Conservation (phyloP, 2,329 filamentous ascomycete species). For the Dryadomyces quercus-mongolicae region DNA sequence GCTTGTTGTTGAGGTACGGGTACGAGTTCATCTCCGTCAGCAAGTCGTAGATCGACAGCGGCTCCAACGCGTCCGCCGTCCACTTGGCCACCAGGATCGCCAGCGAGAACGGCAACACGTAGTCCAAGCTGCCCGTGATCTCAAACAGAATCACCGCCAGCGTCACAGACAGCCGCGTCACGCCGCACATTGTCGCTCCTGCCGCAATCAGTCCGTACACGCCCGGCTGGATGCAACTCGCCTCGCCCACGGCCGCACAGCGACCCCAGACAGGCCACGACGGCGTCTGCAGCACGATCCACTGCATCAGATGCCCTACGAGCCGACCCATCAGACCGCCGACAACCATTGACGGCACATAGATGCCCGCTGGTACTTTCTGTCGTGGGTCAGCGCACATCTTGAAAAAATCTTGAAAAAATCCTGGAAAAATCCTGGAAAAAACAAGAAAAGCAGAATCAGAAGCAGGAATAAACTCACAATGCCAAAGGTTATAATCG, state of each 20-base stretch:
- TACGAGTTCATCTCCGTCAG: constrained; percentile 96
- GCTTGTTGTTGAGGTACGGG: constrained; percentile 93
- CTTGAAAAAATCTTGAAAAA: neutral
- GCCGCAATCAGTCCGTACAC: constrained; percentile 92
- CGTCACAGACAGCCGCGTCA: constrained; percentile 85
- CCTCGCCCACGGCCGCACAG: constrained; percentile 58
- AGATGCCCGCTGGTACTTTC: constrained; percentile 94
- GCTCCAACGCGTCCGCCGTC: constrained; percentile 92
- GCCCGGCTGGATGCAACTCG: constrained; percentile 87
- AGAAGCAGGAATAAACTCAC: constrained; percentile 26
- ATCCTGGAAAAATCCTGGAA: neutral
- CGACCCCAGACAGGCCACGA: constrained; percentile 60
- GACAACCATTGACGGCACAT: constrained; percentile 97
- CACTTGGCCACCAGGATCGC: constrained; percentile 93
- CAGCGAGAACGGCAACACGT: constrained; percentile 88
- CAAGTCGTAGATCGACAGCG: constrained; percentile 88
- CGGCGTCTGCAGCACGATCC: constrained; percentile 62
- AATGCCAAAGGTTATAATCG: constrained; percentile 85
- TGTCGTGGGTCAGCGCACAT: constrained; percentile 15
- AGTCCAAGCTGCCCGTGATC: constrained; percentile 85
- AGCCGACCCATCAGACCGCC: constrained; percentile 84
- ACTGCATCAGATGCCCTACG: constrained; percentile 76
- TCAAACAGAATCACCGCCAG: constrained; percentile 93
- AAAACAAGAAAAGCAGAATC: too few species aligned
- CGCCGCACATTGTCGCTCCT: constrained; percentile 95